Base-by-base conservation (phyloP, 352 stramenopile genomes). In the Phytopythium aichiense region DNA sequence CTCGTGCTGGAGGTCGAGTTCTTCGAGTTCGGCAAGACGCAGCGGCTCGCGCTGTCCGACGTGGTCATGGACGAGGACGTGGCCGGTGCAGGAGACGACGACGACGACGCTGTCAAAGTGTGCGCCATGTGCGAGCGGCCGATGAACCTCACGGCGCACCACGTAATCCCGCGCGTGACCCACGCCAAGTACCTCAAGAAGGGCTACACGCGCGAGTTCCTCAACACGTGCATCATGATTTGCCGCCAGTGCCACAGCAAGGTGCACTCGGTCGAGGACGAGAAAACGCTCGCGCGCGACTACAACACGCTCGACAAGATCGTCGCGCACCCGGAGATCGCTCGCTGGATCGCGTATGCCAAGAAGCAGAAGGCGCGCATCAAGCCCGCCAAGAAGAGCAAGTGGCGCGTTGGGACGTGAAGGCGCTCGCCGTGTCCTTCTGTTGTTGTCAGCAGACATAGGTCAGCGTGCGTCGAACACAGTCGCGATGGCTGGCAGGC, bases 251-350 rank as follows among this genome's bases (percentile, higher is more conserved):
- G 94, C 60, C 94, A 98, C 58, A 92, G 75, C 66, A 89, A 91
- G 54, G 88, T 98, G 57, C 94, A 98, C 76, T 82, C 77, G 20
- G 77, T 76, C 7, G 88, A 98, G 61, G 76, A 91, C 67, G 94
- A 98, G 67, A 89, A 91, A 69, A 92, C 91, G 35, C 72, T 98
- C 33, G 94, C 93, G 8, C 72, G 76, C 2, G 74, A 96, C 23
- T 98, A 90, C 75, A 97, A 94, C 61, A 98, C 91, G 11, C 71
- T 97, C 1, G 92, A 98, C 13, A 94, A 95, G 68, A 91, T 98
- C 52, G 81, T 98, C 68, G 67, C 70, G 42, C 88, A 98, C 64
- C 81, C 89, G 28, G 74, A 85, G 38, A 95, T 98, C 58, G 69
- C 77, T 3, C 87, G 84, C 31, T 98, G 93, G 81, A 84, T 95